Percentiles rank a stretch among this genome's conserved stretches.
Evolutionary conservation across 495 filamentous ascomycete species (phyloP).

Genomic region (Penicillium turbatum): DNA sequence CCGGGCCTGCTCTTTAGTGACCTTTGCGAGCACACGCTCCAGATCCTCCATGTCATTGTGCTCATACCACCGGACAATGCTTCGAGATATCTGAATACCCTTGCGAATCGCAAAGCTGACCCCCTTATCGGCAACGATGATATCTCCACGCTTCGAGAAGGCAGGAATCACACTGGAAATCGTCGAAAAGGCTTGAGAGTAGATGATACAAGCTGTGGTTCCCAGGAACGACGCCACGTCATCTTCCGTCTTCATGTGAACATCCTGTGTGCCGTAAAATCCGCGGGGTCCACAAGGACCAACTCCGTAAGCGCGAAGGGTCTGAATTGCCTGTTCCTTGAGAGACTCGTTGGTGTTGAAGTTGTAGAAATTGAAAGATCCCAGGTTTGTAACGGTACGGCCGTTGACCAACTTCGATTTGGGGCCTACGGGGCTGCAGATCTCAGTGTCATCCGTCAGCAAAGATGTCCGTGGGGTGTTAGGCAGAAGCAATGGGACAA

Average conservation of each 20-base stretch:
- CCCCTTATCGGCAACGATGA: constrained; percentile 95
- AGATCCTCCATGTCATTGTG: constrained; percentile 96
- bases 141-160: constrained; percentile 94
- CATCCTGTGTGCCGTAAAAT: constrained; percentile 98
- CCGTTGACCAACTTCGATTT: constrained; percentile 87
- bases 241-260: constrained; percentile 93
- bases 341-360: constrained; percentile 86
- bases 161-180: constrained; percentile 92
- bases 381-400: constrained; percentile 85
- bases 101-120: constrained; percentile 92
- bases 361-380: constrained; percentile 95
- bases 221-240: constrained; percentile 90
- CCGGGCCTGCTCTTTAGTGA: constrained; percentile 78
- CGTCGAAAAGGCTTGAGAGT: constrained; percentile 91
- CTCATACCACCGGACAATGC: constrained; percentile 87
- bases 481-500: background rate
- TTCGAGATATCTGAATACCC: constrained; percentile 88
- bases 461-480: background rate
- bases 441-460: constrained; percentile 14
- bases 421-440: constrained; percentile 73
- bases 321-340: constrained; percentile 91
- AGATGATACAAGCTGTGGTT: constrained; percentile 82
- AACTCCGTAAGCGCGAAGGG: constrained; percentile 90
- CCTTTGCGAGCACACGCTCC: constrained; percentile 76
- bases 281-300: constrained; percentile 94